Conservation (phyloP, 139 green algal genomes). For the Tetradesmus lagerheimii region DNA sequence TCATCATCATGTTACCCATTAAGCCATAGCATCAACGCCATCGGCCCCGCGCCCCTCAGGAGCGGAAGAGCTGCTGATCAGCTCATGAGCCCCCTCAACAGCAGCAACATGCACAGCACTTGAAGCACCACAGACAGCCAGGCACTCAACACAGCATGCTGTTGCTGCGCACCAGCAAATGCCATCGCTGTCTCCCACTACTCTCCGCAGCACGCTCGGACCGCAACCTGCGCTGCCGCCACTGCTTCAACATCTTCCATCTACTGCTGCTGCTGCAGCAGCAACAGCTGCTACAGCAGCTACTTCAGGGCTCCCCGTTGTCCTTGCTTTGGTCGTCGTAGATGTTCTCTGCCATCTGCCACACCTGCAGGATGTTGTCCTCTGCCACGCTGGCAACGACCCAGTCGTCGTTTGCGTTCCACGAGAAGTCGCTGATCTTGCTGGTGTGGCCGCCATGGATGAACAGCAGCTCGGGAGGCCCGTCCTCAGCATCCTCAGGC, state of each 20-base stretch:
- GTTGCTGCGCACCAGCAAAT: no score
- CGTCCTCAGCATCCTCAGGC: slow-evolving; percentile 96
- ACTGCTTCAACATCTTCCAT: neutral
- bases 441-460: slow-evolving; percentile 95
- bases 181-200: no score
- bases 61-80: no score
- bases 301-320: slow-evolving; percentile 30
- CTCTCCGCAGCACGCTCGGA: no score
- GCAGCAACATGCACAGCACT: no score
- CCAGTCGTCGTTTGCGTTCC: slow-evolving; percentile 95
- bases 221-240: neutral
- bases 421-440: slow-evolving; percentile 97
- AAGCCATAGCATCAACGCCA: no score
- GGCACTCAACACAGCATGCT: no score
- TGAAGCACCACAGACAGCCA: no score
- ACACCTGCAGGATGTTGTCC: slow-evolving; percentile 99
- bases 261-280: neutral
- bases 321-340: slow-evolving; percentile 75
- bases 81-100: no score
- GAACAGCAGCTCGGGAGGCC: slow-evolving; percentile 96
- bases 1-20: no score
- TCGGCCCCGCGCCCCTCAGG: no score
- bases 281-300: slow-evolving; percentile 4
- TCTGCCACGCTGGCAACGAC: slow-evolving; percentile 96
- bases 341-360: slow-evolving; percentile 96